Conservation (phyloP, 495 filamentous ascomycete genomes). For the Bacidia gigantensis region DNA sequence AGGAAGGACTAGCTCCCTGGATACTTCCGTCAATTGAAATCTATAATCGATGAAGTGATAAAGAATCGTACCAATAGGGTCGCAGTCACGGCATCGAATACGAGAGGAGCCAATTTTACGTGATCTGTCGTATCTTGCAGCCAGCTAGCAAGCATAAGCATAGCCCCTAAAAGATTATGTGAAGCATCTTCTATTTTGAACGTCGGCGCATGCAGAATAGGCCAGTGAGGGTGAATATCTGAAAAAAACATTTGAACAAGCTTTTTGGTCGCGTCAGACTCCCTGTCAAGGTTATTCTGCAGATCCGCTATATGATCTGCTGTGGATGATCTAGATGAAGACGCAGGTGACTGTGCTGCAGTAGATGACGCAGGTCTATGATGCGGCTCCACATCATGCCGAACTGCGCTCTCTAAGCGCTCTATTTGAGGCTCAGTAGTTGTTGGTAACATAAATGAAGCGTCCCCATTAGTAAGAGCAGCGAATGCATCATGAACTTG, state of each 20-base stretch:
- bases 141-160: conserved; percentile 24
- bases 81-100: conserved; percentile 18
- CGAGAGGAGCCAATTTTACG: conserved; percentile 15
- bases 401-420: not conserved
- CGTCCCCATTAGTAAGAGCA: not conserved
- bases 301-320: conserved; percentile 2
- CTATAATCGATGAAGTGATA: not conserved
- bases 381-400: not conserved
- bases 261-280: conserved; percentile 10
- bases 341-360: not conserved
- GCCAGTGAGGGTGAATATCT: conserved; percentile 23
- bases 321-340: conserved; percentile 1
- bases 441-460: not conserved
- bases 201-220: conserved; percentile 22
- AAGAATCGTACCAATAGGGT: conserved; percentile 12
- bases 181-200: conserved; percentile 17
- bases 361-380: not conserved
- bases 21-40: conserved; percentile 6
- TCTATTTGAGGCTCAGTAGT: not conserved
- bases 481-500: not conserved
- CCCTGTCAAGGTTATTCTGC: conserved; percentile 6
- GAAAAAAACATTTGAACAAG: conserved; percentile 20
- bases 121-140: conserved; percentile 17
- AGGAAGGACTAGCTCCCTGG: conserved; percentile 15
- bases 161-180: conserved; percentile 16